Conservation (phyloP, 1,284 basidiomycete genomes). For the Exobasidium cylindrosporum region DNA sequence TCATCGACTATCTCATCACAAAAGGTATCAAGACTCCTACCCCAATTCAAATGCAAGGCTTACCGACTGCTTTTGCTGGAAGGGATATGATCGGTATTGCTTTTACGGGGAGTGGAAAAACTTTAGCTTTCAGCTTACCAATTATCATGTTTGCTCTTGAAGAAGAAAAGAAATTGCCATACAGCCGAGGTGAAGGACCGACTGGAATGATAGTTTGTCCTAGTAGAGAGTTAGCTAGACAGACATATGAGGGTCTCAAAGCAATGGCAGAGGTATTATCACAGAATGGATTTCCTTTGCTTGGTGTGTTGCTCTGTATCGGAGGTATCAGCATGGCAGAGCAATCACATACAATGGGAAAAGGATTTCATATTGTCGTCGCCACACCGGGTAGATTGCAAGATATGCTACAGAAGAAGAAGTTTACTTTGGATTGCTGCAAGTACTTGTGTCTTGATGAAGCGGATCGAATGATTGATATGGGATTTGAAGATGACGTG, state of each 20-base stretch:
- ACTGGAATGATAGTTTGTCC: constrained; percentile 85
- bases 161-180: constrained; percentile 84
- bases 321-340: constrained; percentile 98
- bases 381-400: constrained; percentile 64
- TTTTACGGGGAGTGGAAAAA: constrained; percentile 59
- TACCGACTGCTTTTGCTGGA: constrained; percentile 72
- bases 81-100: constrained; percentile 60
- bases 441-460: constrained; percentile 95
- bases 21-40: constrained; percentile 78
- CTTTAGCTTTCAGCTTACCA: constrained; percentile 57
- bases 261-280: constrained; percentile 78
- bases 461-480: constrained; percentile 97
- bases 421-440: constrained; percentile 78
- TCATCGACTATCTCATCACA: constrained; percentile 72
- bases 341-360: constrained; percentile 81
- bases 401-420: constrained; percentile 75
- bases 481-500: constrained; percentile 98
- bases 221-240: constrained; percentile 57
- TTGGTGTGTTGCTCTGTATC: constrained; percentile 76
- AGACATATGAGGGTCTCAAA: constrained; percentile 91
- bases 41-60: constrained; percentile 94
- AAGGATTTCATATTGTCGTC: constrained; percentile 91
- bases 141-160: constrained; percentile 68
- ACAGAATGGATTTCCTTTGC: constrained; percentile 77
- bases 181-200: constrained; percentile 88